Base-by-base conservation (phyloP, 1,284 basidiomycete species). In the Pyrrhoderma noxium region DNA sequence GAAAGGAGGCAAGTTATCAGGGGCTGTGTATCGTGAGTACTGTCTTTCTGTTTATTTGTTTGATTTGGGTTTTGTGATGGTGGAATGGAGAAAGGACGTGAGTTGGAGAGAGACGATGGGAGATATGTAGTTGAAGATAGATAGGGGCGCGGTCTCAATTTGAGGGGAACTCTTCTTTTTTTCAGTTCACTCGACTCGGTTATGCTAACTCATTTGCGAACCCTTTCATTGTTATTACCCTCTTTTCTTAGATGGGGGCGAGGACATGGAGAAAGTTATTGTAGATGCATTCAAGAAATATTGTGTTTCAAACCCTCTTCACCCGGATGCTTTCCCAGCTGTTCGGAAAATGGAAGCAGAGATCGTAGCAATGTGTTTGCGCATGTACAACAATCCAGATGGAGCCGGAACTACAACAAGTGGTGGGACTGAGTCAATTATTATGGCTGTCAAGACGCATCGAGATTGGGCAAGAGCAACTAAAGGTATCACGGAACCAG, bases 301-400 rank as follows among this genome's bases (percentile, higher is more conserved):
- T 57, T 80, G 78, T 43, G 77, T 89, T 50, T 85, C 89, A 23
- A 98, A 98, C 62, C 94, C 95, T 1, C 74, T 98, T 2, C 95
- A 98, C 62, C 93, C 95, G 0, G 93, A 96, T 57, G 85, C 96
- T 34, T 98, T 99, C 71, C 94, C 95, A 0, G 87, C 89, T 0
- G 73, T 98, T 3, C 78, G 95, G 47, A 94, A 96, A 70, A 99
- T 99, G 95, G 95, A 99, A 64, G 88, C 93, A 7, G 94, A 98
- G 65, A 80, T 98, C 42, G 92, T 99, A 40, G 74, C 88, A n/a
- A 97, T 97, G 89, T 89, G 88, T 57, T 74, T 98, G 43, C 76
- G 79, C 53, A 76, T 95, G 71, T 96, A 89, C 72, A 86, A 92
- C 64, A 85, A 88, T 57, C 86, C 89, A 1, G 71, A 78, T 43